A percentile compares a stretch with the other conserved stretches of the same genome.
These are phyloP conservation scores for Penicillium coffeae DNA, from an alignment of 495 filamentous ascomycete species.

Conservation along the genomic window DNA sequence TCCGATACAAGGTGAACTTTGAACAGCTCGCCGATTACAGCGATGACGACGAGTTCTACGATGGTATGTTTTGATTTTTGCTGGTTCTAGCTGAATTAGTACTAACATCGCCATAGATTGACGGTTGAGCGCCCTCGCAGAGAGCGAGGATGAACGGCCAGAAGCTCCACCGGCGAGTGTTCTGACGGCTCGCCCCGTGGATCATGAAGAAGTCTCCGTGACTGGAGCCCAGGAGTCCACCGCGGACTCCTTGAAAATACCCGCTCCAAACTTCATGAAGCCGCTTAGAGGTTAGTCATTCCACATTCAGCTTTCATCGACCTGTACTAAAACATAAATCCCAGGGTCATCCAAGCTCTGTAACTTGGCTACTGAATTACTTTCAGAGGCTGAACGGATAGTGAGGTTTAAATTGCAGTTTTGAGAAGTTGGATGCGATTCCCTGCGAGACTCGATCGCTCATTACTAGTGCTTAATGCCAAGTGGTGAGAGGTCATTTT, in stretches of 20 bases:
- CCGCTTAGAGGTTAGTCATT: conserved; percentile 34
- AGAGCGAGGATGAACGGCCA: conserved; percentile 81
- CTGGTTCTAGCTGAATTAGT: background rate
- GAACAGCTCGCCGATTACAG: conserved; percentile 92
- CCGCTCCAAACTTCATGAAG: conserved; percentile 34
- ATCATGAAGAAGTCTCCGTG: conserved; percentile 36
- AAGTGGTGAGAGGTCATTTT: conserved; percentile 21
- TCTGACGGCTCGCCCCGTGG: conserved; percentile 56
- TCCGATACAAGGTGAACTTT: conserved; percentile 99
- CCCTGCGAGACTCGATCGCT: conserved; percentile 23
- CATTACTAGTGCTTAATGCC: conserved; percentile 19
- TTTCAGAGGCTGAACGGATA: conserved; percentile 23
- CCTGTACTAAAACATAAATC: background rate
- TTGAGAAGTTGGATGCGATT: conserved; percentile 31
- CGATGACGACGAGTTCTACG: conserved; percentile 99
- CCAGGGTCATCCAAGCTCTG: conserved; percentile 48
- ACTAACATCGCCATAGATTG: conserved; percentile 61
- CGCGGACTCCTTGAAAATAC: conserved; percentile 25
- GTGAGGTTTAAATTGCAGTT: conserved; percentile 32
- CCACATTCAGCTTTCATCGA: background rate
- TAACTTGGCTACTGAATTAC: conserved; percentile 28
- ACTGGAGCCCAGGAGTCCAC: conserved; percentile 33
- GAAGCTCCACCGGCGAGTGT: conserved; percentile 59
- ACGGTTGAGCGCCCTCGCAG: conserved; percentile 86
- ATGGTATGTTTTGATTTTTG: conserved; percentile 54